Evolutionary conservation across 164 flowering plant genomes (phyloP), one percentile per base, ranked within the genome.

Genomic region (Vitis labrusca): DNA sequence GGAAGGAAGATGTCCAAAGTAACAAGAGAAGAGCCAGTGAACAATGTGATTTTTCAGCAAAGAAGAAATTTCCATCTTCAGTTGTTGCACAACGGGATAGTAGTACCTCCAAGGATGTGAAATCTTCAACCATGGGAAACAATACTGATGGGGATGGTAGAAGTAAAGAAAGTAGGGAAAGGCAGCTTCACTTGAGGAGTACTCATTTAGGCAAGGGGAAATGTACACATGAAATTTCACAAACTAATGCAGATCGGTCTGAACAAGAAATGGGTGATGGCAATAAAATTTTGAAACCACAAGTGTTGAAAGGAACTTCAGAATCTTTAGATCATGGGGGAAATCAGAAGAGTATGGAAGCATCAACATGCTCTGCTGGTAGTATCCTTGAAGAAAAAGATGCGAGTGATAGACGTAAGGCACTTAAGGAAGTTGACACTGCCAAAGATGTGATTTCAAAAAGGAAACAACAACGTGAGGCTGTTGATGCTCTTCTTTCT

Each of bases 401-500:
- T 56, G 69, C 37, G 19, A 74, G 65, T 57, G 65, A 65, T 55
- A 68, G 68, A 17, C 62, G 71, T 49, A 52, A 48, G 65, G 62
- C 67, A 72, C 44, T 77, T 55, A 75, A 53, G 66, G 61, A 59
- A 32, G 73, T 1, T 27, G 80, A 80, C 5, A 66, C 64, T 56
- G 51, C 79, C 44, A 77, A 71, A 23, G 82, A 83, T 66, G 11
- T 77, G 17, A 79, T 84, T 66, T 64, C 74, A 8, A 84, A 81
- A 78, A 84, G 94, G 73, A 92, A 87, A 71, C 77, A 83, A 61
- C 97, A 92, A 67, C 86, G 98, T 15, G 94, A 92, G 64, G 97
- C 90, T 59, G 94, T 92, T 64, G 94, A 92, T 77, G 93, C 93
- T 50, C 90, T 92, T 75, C 89, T 91, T 66, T 74, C 85, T 65